A percentile compares a stretch with the other conserved stretches of the same genome.
Conservation (phyloP, 208 protist genomes). For the Acanthamoeba healyi region DNA sequence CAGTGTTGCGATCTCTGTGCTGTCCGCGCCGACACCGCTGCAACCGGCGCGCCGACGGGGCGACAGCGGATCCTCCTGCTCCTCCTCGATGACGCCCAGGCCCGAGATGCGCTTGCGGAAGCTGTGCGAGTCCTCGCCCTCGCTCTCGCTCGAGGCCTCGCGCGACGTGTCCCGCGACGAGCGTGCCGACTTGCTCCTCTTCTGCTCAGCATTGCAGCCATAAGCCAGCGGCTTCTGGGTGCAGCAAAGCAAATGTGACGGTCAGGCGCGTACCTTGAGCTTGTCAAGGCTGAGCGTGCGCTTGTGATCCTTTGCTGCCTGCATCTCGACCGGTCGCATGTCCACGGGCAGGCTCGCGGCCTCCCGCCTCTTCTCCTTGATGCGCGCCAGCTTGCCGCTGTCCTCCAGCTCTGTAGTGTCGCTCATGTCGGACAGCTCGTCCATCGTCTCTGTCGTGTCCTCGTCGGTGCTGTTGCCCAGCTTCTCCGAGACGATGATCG, state of each 20-base stretch:
- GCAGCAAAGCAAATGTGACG: too few species aligned
- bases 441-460: conserved; percentile 19
- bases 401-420: background rate
- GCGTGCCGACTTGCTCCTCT: conserved; percentile 12
- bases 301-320: background rate
- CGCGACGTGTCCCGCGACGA: conserved; percentile 17
- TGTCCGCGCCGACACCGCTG: background rate
- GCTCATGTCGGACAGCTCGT: conserved; percentile 50
- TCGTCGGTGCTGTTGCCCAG: conserved; percentile 42
- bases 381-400: conserved; percentile 28
- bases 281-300: conserved; percentile 7
- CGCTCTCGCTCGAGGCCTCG: conserved; percentile 53
- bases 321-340: background rate
- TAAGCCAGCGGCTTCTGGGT: too few species aligned
- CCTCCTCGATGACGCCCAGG: conserved; percentile 17
- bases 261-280: background rate
- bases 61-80: background rate
- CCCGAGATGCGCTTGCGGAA: conserved; percentile 13
- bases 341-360: background rate
- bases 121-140: background rate
- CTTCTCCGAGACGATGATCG: conserved; percentile 63
- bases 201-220: background rate
- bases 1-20: background rate
- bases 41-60: background rate
- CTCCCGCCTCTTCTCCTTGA: conserved; percentile 28